Base-by-base conservation (phyloP, 2,329 filamentous ascomycete genomes). In the Fusarium staphyleae region DNA sequence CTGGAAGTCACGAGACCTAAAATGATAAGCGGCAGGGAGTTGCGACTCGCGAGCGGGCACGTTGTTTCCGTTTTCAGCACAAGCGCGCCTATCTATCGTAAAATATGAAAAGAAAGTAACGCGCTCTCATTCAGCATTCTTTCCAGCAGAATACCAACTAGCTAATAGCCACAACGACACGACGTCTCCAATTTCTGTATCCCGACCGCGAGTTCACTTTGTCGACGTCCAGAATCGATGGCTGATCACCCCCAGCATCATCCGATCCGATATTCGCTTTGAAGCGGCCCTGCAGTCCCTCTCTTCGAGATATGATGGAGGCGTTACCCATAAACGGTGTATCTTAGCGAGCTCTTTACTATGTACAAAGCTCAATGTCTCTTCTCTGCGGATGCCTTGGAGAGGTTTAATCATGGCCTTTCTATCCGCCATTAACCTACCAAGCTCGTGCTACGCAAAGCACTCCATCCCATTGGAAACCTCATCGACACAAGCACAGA, bases 391-490 rank as follows among this genome's bases (percentile, higher is more conserved):
- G 34, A 8, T 28, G n/a, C 22, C 19, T 16, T 41, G 30, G 36
- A 12, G 44, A 24, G 35, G 15, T 13, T 26, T 16, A 18, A 16
- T 39, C 43, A 37, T 60, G 47, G 43, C 35, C 35, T 65, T 54
- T 55, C 52, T 59, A 63, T 60, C 53, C 52, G 37, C 44, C 63
- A 63, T 51, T 59, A 55, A 58, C 52, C 59, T 55, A 42, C 54
- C 63, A 63, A 39, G 46, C 45, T 52, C 52, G 65, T 66, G 36
- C 37, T 39, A 66, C 65, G 12, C 43, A 41, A 65, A 57, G 32
- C 14, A 55, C 44, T 52, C 50, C 52, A 39, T 62, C 51, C 48
- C 51, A 67, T 60, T 66, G 65, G 63, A 41, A 63, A 39, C 44
- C 53, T 54, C 48, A 48, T 39, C 57, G 45, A 57, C 43, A 48